Percentiles rank a stretch among this genome's conserved stretches.
These are phyloP conservation scores for Haematococcus lacustris DNA, from an alignment of 139 green algal genomes.

Conservation along the genomic window DNA sequence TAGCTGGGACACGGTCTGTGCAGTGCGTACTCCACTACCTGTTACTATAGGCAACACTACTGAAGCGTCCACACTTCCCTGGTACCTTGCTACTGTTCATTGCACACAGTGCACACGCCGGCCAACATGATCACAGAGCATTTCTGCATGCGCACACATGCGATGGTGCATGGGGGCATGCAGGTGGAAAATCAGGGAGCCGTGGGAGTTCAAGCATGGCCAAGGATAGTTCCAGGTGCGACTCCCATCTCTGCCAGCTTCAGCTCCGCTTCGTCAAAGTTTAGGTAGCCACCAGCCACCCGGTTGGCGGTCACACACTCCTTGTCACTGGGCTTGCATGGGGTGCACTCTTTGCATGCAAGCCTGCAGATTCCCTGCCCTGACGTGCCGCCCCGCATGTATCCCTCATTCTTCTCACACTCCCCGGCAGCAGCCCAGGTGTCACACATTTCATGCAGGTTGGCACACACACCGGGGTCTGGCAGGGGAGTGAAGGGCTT, in stretches of 20 bases:
- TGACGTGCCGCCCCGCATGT: slow-evolving; percentile 7
- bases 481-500: not conserved
- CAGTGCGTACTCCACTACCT: no score
- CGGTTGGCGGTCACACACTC: slow-evolving; percentile 13
- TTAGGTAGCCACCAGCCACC: slow-evolving; percentile 9
- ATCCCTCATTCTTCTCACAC: slow-evolving; percentile 15
- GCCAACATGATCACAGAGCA: not conserved
- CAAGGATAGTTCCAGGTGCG: not conserved
- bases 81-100: no score
- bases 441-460: slow-evolving; percentile 5
- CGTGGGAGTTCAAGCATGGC: no score
- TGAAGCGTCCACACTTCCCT: no score
- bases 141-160: not conserved
- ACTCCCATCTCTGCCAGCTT: slow-evolving; percentile 9
- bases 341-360: slow-evolving; percentile 9
- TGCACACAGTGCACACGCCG: no score
- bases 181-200: no score
- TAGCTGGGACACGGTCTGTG: no score
- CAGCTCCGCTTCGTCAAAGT: slow-evolving; percentile 7
- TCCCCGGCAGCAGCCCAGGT: slow-evolving; percentile 8
- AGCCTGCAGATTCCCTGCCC: slow-evolving; percentile 13
- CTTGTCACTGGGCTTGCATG: slow-evolving; percentile 3
- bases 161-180: no score
- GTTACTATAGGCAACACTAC: no score
- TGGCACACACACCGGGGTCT: slow-evolving; percentile 8